phyloP scores from a whole-genome alignment of 768 basidiomycete genomes.

The Tulasnella sp. region DNA sequence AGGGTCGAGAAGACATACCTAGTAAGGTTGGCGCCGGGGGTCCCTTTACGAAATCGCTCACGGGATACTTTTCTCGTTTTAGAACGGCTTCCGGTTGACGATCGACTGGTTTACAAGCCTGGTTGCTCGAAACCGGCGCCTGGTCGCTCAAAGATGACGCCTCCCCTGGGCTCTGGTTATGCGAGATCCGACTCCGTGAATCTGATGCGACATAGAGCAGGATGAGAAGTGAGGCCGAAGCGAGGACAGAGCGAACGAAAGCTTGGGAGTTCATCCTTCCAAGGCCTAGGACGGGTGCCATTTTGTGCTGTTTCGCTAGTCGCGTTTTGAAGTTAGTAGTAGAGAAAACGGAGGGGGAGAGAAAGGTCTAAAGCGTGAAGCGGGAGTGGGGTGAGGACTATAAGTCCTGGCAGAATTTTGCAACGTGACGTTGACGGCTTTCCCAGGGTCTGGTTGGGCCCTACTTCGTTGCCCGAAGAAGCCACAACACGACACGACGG shows the following conservation, averaged over 20 bases:
- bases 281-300: neutral
- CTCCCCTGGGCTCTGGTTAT: neutral
- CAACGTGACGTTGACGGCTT: neutral
- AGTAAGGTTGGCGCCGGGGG: too few relatives aligned
- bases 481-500: neutral
- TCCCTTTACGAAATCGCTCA: neutral
- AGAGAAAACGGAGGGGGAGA: neutral
- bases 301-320: neutral
- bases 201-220: neutral
- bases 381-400: neutral
- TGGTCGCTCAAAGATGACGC: neutral
- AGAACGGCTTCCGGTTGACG: neutral
- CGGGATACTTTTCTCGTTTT: neutral
- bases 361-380: neutral
- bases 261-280: neutral
- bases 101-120: too few relatives aligned
- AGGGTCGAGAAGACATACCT: too few relatives aligned
- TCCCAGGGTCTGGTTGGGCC: neutral
- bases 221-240: neutral
- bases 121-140: too few relatives aligned
- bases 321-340: neutral
- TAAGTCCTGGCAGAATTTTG: neutral
- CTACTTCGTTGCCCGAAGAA: neutral
- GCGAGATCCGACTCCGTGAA: neutral
- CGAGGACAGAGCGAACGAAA: neutral